These are phyloP conservation scores for Daldinia childiae DNA, from an alignment of 495 filamentous ascomycete genomes.

Conservation along the genomic window DNA sequence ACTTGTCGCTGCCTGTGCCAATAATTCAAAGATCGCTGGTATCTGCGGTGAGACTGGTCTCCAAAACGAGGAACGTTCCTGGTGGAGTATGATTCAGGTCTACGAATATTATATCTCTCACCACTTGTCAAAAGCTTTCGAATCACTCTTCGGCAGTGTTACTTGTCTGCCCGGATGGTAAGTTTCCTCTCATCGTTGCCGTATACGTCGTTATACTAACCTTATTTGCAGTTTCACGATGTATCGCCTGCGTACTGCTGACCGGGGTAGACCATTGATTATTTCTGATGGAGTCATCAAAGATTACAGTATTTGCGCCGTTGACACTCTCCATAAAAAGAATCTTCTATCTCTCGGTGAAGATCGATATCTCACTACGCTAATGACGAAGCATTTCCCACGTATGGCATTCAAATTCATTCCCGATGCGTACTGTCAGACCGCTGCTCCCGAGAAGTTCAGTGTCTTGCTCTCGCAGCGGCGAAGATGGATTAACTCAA, in stretches of 20 bases:
- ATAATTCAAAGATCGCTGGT: slow-evolving; percentile 94
- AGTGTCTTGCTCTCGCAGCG: slow-evolving; percentile 91
- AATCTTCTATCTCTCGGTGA: slow-evolving; percentile 94
- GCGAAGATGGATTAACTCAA: slow-evolving; percentile 99
- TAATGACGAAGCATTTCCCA: slow-evolving; percentile 98
- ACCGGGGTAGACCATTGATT: slow-evolving; percentile 90
- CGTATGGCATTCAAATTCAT: slow-evolving; percentile 96
- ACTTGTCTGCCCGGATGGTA: slow-evolving; percentile 99
- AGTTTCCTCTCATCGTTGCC: slow-evolving; percentile 48
- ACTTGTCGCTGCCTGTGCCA: slow-evolving; percentile 89
- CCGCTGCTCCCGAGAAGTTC: slow-evolving; percentile 94
- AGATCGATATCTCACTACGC: slow-evolving; percentile 95
- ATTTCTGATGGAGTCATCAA: slow-evolving; percentile 85
- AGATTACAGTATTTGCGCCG: slow-evolving; percentile 86
- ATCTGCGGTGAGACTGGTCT: slow-evolving; percentile 98
- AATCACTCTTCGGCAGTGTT: slow-evolving; percentile 93
- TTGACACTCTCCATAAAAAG: slow-evolving; percentile 99
- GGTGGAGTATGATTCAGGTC: slow-evolving; percentile 99
- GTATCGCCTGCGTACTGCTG: slow-evolving; percentile 94
- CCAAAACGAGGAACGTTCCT: slow-evolving; percentile 91
- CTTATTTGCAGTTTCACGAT: slow-evolving; percentile 82
- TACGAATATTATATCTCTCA: slow-evolving; percentile 99
- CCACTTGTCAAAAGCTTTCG: slow-evolving; percentile 92
- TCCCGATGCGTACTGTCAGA: slow-evolving; percentile 88
- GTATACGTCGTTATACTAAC: slow-evolving; percentile 44